Evolutionary conservation across 805 yeast species (phyloP).

Genomic region (Candida pseudofarinosa): DNA sequence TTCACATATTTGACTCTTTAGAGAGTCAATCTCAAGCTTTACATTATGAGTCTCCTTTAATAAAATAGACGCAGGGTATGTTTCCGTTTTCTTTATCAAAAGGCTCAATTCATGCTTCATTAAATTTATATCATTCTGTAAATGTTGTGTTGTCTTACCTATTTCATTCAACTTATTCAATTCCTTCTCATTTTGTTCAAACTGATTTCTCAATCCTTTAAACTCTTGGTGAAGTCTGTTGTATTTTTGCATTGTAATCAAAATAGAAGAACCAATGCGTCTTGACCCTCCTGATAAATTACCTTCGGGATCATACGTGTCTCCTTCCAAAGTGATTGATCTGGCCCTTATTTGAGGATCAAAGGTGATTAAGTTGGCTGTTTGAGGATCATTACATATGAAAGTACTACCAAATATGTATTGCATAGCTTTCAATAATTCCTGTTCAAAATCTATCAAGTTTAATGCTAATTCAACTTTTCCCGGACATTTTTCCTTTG

Average conservation of each 20-base stretch:
- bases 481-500: constrained; percentile 74
- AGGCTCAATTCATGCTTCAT: constrained; percentile 57
- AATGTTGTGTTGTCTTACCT: constrained; percentile 46
- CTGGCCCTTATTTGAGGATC: constrained; percentile 75
- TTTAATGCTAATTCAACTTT: constrained; percentile 88
- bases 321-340: constrained; percentile 89
- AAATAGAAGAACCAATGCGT: constrained; percentile 51
- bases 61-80: constrained; percentile 55
- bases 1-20: constrained; percentile 35
- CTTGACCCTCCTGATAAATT: constrained; percentile 94
- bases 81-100: constrained; percentile 50
- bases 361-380: constrained; percentile 86
- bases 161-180: constrained; percentile 40
- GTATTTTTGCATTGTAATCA: constrained; percentile 63
- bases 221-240: constrained; percentile 43
- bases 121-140: constrained; percentile 57
- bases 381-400: constrained; percentile 79
- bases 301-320: constrained; percentile 93
- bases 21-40: constrained; percentile 39
- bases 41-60: constrained; percentile 47
- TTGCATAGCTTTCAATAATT: constrained; percentile 78
- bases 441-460: constrained; percentile 67
- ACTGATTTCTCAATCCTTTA: constrained; percentile 37
- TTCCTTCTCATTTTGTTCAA: constrained; percentile 36
- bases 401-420: constrained; percentile 89